Percentiles rank a stretch among this genome's conserved stretches.
Evolutionary conservation across 495 filamentous ascomycete species (phyloP).

Genomic region (Penicillium lagena): DNA sequence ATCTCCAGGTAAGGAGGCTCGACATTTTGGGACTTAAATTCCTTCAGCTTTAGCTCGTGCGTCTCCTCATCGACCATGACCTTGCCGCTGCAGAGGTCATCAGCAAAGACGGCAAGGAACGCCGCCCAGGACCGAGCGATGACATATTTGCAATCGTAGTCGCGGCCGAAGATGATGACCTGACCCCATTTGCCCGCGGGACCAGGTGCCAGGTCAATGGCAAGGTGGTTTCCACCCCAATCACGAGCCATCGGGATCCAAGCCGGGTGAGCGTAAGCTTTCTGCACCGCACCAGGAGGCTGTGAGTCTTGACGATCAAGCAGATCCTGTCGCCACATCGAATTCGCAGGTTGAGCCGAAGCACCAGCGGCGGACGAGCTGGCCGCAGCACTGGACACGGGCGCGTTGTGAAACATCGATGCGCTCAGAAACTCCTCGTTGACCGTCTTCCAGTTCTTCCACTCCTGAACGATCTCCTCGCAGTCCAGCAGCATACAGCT

Average conservation of each 20-base stretch:
- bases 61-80: conserved; percentile 87
- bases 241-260: conserved; percentile 97
- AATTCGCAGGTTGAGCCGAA: conserved; percentile 42
- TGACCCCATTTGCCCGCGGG: conserved; percentile 91
- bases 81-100: conserved; percentile 81
- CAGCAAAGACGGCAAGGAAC: conserved; percentile 80
- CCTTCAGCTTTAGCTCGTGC: conserved; percentile 81
- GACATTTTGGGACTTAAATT: conserved; percentile 80
- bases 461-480: conserved; percentile 97
- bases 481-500: conserved; percentile 93
- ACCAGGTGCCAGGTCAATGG: conserved; percentile 88
- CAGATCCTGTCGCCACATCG: conserved; percentile 79
- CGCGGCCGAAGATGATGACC: conserved; percentile 90
- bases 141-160: conserved; percentile 98
- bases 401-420: conserved; percentile 42
- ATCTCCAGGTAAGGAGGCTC: conserved; percentile 96
- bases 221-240: conserved; percentile 97
- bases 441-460: conserved; percentile 91
- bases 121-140: conserved; percentile 87
- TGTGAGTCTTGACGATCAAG: conserved; percentile 81
- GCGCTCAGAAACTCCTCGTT: conserved; percentile 77
- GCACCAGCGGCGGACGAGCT: conserved; percentile 53
- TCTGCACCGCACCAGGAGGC: conserved; percentile 78
- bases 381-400: conserved; percentile 60
- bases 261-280: conserved; percentile 86